These are phyloP conservation scores for Backusella parvicylindrica DNA, from an alignment of 192 early-diverging fungal species.

Conservation along the genomic window DNA sequence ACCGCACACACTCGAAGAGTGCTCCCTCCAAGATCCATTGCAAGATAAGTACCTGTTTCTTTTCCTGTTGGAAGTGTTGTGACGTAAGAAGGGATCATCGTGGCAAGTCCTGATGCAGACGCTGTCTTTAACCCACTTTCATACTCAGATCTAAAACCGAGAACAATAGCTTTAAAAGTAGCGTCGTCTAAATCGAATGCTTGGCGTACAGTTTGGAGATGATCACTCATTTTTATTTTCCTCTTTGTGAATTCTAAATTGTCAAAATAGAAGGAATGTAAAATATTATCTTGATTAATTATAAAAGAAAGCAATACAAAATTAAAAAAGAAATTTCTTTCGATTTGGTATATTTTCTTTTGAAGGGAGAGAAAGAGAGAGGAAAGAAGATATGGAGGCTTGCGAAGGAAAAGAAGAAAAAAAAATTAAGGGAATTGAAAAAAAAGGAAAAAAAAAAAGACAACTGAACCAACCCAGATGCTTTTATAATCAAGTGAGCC, in stretches of 20 bases:
- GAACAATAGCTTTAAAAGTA: constrained; percentile 14
- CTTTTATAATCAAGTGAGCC: constrained; percentile 5
- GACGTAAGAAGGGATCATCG: constrained; percentile 92
- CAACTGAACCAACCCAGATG: not conserved
- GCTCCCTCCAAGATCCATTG: constrained; percentile 92
- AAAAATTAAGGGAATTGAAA: constrained; percentile 3
- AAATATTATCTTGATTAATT: not conserved
- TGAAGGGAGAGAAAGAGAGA: not conserved
- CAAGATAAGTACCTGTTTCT: constrained; percentile 84
- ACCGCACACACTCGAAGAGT: constrained; percentile 89
- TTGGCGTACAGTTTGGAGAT: constrained; percentile 10
- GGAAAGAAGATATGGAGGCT: not conserved
- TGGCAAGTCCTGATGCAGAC: constrained; percentile 39
- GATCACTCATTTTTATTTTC: not conserved
- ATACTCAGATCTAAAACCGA: constrained; percentile 18
- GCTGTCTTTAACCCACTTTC: constrained; percentile 25
- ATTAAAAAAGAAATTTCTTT: constrained; percentile 7
- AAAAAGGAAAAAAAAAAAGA: constrained; percentile 6
- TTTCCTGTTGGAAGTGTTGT: constrained; percentile 71
- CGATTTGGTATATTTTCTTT: constrained; percentile 1
- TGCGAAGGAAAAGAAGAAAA: not conserved
- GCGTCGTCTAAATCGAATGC: constrained; percentile 17
- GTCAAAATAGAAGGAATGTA: not conserved
- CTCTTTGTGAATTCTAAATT: not conserved
- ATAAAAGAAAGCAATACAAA: not conserved